Percentiles rank a stretch among this genome's conserved stretches.
Conservation (phyloP, 208 protist genomes). For the Polymyxa betae region DNA sequence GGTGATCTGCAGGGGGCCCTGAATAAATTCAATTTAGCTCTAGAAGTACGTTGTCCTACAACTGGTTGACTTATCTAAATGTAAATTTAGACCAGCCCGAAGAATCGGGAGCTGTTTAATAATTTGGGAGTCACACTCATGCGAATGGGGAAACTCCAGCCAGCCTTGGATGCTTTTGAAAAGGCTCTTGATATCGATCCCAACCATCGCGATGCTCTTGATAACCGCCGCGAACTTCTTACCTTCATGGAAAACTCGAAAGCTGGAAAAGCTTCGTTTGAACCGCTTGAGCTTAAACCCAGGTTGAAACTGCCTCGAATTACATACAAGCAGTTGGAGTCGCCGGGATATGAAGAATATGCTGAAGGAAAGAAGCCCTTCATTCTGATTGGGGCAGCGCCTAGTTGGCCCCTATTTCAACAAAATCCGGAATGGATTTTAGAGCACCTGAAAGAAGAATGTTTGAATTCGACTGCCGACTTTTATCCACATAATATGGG, state of each 20-base stretch:
- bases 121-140: slow-evolving; percentile 22
- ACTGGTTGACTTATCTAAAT: neutral
- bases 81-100: neutral
- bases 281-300: neutral
- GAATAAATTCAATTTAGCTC: neutral
- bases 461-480: slow-evolving; percentile 7
- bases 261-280: neutral
- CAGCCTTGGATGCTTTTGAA: neutral
- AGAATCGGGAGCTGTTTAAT: neutral
- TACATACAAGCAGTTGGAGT: neutral
- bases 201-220: slow-evolving; percentile 1
- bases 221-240: slow-evolving; percentile 21
- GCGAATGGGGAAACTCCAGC: neutral
- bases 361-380: neutral
- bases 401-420: neutral
- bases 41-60: neutral
- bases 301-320: neutral
- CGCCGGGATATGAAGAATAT: slow-evolving; percentile 9
- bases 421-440: neutral
- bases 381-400: slow-evolving; percentile 5
- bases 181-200: neutral
- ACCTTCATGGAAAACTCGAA: neutral
- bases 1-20: slow-evolving; percentile 41
- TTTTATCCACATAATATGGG: slow-evolving; percentile 45
- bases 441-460: neutral